phyloP scores from a whole-genome alignment of 352 stramenopile species.

The Phytopythium cucurbitacearum region DNA sequence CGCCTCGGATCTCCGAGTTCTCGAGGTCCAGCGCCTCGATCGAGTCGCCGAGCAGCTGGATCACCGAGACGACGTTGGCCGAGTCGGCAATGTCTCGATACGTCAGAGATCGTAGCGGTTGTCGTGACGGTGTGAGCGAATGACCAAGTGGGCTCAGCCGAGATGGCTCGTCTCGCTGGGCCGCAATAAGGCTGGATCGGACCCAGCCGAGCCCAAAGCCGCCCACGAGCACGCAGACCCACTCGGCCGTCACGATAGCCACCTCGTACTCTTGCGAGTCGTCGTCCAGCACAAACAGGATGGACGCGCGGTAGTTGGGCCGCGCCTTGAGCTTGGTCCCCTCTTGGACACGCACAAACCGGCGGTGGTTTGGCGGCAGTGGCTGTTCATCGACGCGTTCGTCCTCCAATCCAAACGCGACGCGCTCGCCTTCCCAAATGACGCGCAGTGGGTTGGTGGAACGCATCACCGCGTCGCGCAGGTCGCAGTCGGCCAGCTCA shows the following conservation, averaged over 20 bases:
- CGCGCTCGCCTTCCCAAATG: conserved; percentile 12
- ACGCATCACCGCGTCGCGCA: conserved; percentile 9
- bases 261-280: conserved; percentile 28
- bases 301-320: conserved; percentile 4
- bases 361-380: conserved; percentile 13
- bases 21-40: conserved; percentile 14
- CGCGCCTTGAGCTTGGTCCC: conserved; percentile 17
- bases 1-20: conserved; percentile 1
- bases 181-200: neutral
- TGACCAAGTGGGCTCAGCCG: neutral
- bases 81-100: conserved; percentile 14
- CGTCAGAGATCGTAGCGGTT: conserved; percentile 12
- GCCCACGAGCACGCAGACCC: conserved; percentile 29
- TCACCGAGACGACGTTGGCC: conserved; percentile 10
- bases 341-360: conserved; percentile 14
- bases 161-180: conserved; percentile 5
- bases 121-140: conserved; percentile 1
- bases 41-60: conserved; percentile 11
- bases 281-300: conserved; percentile 4
- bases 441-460: conserved; percentile 16
- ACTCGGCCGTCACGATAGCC: conserved; percentile 14
- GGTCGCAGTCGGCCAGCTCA: neutral
- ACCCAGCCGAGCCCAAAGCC: conserved; percentile 33
- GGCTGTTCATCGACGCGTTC: conserved; percentile 18
- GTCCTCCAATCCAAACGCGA: conserved; percentile 7